Conservation (phyloP, 1,284 basidiomycete species). For the Boletus semigastroideus region DNA sequence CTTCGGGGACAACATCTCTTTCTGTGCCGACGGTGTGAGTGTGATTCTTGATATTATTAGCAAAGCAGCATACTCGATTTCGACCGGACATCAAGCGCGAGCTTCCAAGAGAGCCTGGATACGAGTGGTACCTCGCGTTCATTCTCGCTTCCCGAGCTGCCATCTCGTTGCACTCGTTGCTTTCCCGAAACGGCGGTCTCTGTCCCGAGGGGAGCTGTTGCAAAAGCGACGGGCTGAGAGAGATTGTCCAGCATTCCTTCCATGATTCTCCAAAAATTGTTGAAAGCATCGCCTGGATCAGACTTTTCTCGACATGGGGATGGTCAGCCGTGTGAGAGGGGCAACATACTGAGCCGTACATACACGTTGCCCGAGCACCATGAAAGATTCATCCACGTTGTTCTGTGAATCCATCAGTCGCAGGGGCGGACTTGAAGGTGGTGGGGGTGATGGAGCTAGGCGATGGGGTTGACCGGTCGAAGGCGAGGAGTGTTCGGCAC, state of each 20-base stretch:
- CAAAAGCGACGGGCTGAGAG: constrained; percentile 82
- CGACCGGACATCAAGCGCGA: constrained; percentile 20
- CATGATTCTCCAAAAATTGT: constrained; percentile 82
- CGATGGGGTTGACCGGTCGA: constrained; percentile 26
- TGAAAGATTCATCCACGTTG: constrained; percentile 79
- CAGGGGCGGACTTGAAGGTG: constrained; percentile 34
- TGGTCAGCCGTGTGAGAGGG: constrained; percentile 5
- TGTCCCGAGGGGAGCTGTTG: constrained; percentile 68
- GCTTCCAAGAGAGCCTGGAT: constrained; percentile 47
- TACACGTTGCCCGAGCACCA: constrained; percentile 74
- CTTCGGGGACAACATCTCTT: constrained; percentile 21
- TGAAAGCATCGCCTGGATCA: constrained; percentile 77
- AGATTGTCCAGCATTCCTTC: constrained; percentile 80
- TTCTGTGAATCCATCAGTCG: constrained; percentile 68
- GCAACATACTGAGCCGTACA: constrained; percentile 14
- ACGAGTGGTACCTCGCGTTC: constrained; percentile 61
- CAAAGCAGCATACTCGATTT: constrained; percentile 6
- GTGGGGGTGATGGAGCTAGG: constrained; percentile 45
- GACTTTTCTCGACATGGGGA: constrained; percentile 42
- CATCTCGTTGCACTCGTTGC: constrained; percentile 40
- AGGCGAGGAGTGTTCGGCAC: constrained; percentile 31
- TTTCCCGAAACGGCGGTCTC: constrained; percentile 30
- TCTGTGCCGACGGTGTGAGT: constrained; percentile 22
- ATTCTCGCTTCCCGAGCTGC: constrained; percentile 58
- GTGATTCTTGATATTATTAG: neutral